These are phyloP conservation scores for Syzygium aqueum DNA, from an alignment of 345 rosid genomes.

Conservation along the genomic window DNA sequence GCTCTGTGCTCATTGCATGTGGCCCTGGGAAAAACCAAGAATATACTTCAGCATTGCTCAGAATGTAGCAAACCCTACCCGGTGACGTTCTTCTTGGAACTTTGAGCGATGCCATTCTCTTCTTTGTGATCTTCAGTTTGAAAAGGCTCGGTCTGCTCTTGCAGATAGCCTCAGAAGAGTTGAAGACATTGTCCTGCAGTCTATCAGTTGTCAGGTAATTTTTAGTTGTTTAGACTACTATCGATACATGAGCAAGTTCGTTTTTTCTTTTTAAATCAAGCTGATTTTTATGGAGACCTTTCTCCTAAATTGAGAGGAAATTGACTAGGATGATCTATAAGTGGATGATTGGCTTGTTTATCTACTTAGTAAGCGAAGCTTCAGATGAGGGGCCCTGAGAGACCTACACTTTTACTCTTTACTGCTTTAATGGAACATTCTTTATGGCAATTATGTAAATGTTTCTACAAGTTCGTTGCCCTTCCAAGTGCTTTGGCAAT, in stretches of 20 bases:
- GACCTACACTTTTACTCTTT: background rate
- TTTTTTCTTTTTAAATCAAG: background rate
- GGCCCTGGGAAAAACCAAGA: conserved; percentile 79
- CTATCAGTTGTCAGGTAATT: conserved; percentile 70
- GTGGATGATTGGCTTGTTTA: background rate
- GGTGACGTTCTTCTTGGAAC: background rate
- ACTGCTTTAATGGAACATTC: background rate
- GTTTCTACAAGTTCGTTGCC: background rate
- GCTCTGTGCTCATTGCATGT: conserved; percentile 86
- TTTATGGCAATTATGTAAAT: background rate
- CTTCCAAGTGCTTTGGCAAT: background rate
- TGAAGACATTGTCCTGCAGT: conserved; percentile 80
- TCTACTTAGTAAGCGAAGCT: background rate
- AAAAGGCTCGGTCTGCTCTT: conserved; percentile 63
- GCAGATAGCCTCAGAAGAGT: conserved; percentile 79
- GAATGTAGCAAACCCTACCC: conserved; percentile 72
- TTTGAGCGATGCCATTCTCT: background rate
- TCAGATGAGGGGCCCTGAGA: background rate
- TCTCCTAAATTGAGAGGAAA: background rate
- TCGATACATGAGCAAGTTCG: background rate
- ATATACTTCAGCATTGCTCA: conserved; percentile 78
- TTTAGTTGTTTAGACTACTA: background rate
- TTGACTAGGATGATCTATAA: background rate
- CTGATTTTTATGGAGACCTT: background rate
- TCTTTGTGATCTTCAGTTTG: conserved; percentile 36